Evolutionary conservation across 768 basidiomycete species (phyloP).

Genomic region (Cyclocybe aegerita): DNA sequence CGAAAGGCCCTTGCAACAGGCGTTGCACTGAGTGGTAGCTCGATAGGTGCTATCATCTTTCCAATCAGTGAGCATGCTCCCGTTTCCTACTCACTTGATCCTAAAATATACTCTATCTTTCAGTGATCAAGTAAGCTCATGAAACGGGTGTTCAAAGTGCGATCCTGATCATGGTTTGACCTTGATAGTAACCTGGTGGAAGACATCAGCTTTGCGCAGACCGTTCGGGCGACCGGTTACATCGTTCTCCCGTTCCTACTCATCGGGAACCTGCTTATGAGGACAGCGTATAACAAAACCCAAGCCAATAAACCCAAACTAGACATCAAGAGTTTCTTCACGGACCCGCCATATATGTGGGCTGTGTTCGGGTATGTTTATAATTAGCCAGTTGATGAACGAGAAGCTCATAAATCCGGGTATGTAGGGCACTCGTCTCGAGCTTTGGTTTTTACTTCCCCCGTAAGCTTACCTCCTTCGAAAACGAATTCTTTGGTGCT

Average conservation of each 20-base stretch:
- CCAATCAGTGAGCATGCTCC: conserved; percentile 26
- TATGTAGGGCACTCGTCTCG: conserved; percentile 4
- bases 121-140: conserved; percentile 22
- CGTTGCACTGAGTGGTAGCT: conserved; percentile 39
- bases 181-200: conserved; percentile 20
- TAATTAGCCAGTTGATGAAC: not conserved
- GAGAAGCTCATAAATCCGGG: conserved; percentile 9
- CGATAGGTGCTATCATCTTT: conserved; percentile 26
- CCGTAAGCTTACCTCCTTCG: conserved; percentile 25
- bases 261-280: conserved; percentile 23
- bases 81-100: not conserved
- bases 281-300: conserved; percentile 8
- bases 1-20: conserved; percentile 33
- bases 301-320: conserved; percentile 4
- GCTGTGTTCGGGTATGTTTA: conserved; percentile 19
- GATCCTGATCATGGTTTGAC: not conserved
- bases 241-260: conserved; percentile 21
- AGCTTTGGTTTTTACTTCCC: conserved; percentile 26
- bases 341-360: conserved; percentile 23
- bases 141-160: not conserved
- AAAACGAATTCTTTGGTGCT: not conserved
- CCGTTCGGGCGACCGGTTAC: conserved; percentile 22
- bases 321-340: conserved; percentile 23
- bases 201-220: conserved; percentile 18
- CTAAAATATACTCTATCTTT: not conserved